Conservation (phyloP, 352 stramenopile species). For the Pythium periplocum region DNA sequence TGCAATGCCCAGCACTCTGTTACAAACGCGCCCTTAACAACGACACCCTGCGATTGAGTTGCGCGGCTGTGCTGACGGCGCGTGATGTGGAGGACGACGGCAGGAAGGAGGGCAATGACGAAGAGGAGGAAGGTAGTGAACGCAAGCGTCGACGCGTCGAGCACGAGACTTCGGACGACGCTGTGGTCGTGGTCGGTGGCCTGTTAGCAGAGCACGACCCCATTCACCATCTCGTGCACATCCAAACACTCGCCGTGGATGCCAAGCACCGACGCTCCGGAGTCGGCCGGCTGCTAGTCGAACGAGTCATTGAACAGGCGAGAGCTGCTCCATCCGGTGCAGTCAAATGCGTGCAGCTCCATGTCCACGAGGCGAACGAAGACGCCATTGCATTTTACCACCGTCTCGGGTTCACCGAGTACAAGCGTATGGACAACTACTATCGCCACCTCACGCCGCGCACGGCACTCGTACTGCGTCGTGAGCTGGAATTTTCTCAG, state of each 20-base stretch:
- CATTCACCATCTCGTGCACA: conserved; percentile 17
- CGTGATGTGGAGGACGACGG: not conserved
- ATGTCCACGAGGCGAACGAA: conserved; percentile 58
- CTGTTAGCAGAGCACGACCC: conserved; percentile 18
- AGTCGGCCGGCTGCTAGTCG: conserved; percentile 27
- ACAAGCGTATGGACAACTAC: conserved; percentile 46
- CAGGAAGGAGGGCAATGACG: conserved; percentile 24
- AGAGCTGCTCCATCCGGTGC: not conserved
- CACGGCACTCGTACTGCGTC: conserved; percentile 34
- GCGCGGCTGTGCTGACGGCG: conserved; percentile 22
- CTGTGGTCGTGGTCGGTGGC: conserved; percentile 6
- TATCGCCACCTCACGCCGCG: conserved; percentile 55
- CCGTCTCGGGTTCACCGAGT: conserved; percentile 38
- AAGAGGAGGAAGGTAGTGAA: conserved; percentile 13
- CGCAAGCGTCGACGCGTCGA: not conserved
- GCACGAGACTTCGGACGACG: not conserved
- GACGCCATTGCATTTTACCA: conserved; percentile 62
- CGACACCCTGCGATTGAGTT: conserved; percentile 30
- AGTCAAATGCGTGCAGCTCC: conserved; percentile 29
- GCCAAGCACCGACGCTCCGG: conserved; percentile 9
- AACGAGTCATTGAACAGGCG: conserved; percentile 26
- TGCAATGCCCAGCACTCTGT: conserved; percentile 53
- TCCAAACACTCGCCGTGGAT: conserved; percentile 19
- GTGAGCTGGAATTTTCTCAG: not conserved
- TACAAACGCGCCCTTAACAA: conserved; percentile 59